A percentile compares a stretch with the other conserved stretches of the same genome.
phyloP scores from a whole-genome alignment of 495 filamentous ascomycete species.

The Immersiella caudata region DNA sequence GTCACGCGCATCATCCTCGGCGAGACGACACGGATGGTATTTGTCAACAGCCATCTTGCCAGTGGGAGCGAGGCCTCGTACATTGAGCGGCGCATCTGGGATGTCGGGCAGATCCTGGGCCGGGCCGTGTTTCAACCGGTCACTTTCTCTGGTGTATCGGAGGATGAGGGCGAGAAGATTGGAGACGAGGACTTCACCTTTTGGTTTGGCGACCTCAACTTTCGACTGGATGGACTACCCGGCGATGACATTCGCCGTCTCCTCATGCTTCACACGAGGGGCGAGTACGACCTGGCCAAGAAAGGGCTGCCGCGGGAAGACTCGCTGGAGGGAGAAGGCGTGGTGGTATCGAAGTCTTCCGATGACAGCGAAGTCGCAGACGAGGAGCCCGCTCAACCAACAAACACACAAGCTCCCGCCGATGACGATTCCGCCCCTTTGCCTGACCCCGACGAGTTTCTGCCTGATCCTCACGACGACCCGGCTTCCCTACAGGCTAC shows the following conservation, averaged over 20 bases:
- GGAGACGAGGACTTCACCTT: constrained; percentile 91
- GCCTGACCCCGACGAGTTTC: constrained; percentile 59
- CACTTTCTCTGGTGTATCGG: constrained; percentile 56
- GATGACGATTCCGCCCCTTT: constrained; percentile 44
- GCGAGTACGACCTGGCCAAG: constrained; percentile 67
- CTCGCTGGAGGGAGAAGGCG: constrained; percentile 46
- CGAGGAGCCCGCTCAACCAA: constrained; percentile 18
- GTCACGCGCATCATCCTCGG: constrained; percentile 81
- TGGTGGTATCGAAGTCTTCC: constrained; percentile 40
- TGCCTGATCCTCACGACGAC: constrained; percentile 53
- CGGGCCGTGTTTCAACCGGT: constrained; percentile 77
- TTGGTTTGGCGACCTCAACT: constrained; percentile 98
- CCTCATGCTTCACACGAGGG: constrained; percentile 77
- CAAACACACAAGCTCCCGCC: constrained; percentile 31
- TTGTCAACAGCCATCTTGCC: constrained; percentile 88
- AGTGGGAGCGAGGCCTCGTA: constrained; percentile 78
- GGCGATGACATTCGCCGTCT: constrained; percentile 87
- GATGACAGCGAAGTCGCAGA: constrained; percentile 44
- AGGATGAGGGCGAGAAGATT: constrained; percentile 65
- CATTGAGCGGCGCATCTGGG: constrained; percentile 87
- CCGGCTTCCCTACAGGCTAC: constrained; percentile 75
- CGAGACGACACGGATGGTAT: constrained; percentile 83
- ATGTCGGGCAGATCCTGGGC: constrained; percentile 73
- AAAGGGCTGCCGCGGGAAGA: constrained; percentile 35
- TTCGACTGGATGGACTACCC: constrained; percentile 83